Conservation (phyloP, 1,284 basidiomycete species). For the Heterobasidion irregulare region DNA sequence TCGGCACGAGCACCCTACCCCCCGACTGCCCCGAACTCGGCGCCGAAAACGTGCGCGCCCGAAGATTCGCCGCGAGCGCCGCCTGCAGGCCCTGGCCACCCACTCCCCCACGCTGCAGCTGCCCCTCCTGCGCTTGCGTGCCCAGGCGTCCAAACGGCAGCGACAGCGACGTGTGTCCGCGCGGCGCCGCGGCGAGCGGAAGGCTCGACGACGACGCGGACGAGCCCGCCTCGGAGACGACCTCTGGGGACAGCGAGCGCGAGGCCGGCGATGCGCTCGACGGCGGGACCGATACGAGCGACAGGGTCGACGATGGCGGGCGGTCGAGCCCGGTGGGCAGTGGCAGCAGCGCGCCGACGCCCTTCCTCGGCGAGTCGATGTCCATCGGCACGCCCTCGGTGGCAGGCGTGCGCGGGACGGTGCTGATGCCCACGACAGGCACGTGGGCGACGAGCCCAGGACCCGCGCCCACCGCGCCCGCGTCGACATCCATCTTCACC, state of each 20-base stretch:
- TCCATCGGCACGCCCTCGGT: constrained; percentile 14
- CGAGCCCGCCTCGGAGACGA: constrained; percentile 5
- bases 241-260: constrained; percentile 9
- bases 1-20: no score
- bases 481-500: constrained; percentile 24
- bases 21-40: no score
- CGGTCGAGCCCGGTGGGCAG: not conserved
- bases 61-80: no score
- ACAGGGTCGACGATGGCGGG: no score
- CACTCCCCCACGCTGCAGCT: not conserved
- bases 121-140: not conserved
- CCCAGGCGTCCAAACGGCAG: not conserved
- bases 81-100: not conserved
- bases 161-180: not conserved
- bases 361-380: constrained; percentile 12
- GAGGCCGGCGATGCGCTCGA: constrained; percentile 4
- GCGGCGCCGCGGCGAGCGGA: not conserved
- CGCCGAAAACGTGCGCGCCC: no score
- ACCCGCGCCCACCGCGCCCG: constrained; percentile 7
- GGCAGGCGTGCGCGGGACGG: constrained; percentile 17
- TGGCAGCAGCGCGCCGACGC: not conserved
- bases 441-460: constrained; percentile 12
- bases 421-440: constrained; percentile 8
- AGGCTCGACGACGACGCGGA: constrained; percentile 7
- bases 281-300: not conserved